Evolutionary conservation across 306 rosid species (phyloP).

Genomic region (Leucaena leucocephala): DNA sequence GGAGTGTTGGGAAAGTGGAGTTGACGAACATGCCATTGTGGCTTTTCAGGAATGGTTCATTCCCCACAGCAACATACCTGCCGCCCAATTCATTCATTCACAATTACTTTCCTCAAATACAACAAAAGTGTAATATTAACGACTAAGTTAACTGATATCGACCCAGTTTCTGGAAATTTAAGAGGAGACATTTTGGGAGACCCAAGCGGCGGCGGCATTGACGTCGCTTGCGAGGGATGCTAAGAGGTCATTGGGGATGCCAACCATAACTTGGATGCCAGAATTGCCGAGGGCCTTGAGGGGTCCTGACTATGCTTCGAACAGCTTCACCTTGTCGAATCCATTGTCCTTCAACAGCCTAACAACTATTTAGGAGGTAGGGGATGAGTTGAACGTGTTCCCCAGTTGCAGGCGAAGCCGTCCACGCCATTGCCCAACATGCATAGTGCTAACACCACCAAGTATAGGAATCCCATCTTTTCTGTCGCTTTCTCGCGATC

Average conservation of each 20-base stretch:
- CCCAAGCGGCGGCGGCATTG: conserved; percentile 74
- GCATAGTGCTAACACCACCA: conserved; percentile 47
- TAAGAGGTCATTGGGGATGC: conserved; percentile 82
- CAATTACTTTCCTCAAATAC: no score
- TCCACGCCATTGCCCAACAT: conserved; percentile 44
- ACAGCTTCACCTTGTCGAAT: conserved; percentile 76
- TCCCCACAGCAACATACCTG: conserved; percentile 84
- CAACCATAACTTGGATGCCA: conserved; percentile 86
- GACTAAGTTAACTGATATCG: conserved; percentile 60
- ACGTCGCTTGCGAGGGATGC: conserved; percentile 66
- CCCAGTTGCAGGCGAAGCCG: conserved; percentile 88
- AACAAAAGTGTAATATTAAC: no score
- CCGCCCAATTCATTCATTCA: no score
- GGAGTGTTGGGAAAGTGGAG: conserved; percentile 76
- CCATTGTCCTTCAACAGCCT: conserved; percentile 82
- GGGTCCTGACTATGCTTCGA: conserved; percentile 80
- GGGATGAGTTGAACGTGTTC: conserved; percentile 71
- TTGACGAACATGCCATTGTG: conserved; percentile 65
- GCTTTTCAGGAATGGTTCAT: conserved; percentile 78
- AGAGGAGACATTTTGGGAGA: conserved; percentile 66
- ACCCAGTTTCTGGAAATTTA: conserved; percentile 64
- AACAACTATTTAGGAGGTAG: conserved; percentile 66
- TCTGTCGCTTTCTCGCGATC: not conserved
- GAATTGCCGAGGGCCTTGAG: conserved; percentile 77
- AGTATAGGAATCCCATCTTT: conserved; percentile 49